Evolutionary conservation across 148 eudicot genomes (phyloP).

Genomic region (Rhododendron henanense): DNA sequence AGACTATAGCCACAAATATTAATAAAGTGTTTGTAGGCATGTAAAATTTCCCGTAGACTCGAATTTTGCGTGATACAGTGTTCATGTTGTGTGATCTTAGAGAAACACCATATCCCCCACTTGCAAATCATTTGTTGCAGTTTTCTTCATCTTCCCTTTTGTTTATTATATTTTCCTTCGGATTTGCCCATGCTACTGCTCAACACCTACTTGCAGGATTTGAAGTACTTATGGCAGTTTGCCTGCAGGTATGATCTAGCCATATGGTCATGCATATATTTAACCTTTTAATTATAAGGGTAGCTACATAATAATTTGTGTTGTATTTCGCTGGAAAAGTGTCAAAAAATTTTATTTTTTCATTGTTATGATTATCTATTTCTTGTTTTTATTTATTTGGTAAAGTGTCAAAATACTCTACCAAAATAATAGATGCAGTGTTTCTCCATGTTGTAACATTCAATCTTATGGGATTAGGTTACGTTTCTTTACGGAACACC

Average conservation of each 20-base stretch:
- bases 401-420: too few species aligned
- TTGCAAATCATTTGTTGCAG: neutral
- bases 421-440: too few species aligned
- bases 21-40: too few species aligned
- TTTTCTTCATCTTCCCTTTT: neutral
- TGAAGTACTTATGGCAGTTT: neutral
- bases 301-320: neutral
- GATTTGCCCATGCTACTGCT: slow-evolving; percentile 3
- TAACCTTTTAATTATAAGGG: neutral
- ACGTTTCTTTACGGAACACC: neutral
- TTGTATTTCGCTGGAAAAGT: neutral
- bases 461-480: neutral
- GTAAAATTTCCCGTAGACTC: too few species aligned
- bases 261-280: neutral
- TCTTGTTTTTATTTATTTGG: too few species aligned
- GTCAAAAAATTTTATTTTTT: neutral
- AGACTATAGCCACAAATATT: neutral
- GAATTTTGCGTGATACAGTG: neutral
- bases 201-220: neutral
- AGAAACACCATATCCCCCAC: neutral
- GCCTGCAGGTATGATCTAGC: neutral
- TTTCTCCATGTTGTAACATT: too few species aligned
- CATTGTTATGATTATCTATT: too few species aligned
- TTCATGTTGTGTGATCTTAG: neutral
- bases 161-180: neutral